Conservation (phyloP, 176 grass and related monocot species). For the Oryza rufipogon region DNA sequence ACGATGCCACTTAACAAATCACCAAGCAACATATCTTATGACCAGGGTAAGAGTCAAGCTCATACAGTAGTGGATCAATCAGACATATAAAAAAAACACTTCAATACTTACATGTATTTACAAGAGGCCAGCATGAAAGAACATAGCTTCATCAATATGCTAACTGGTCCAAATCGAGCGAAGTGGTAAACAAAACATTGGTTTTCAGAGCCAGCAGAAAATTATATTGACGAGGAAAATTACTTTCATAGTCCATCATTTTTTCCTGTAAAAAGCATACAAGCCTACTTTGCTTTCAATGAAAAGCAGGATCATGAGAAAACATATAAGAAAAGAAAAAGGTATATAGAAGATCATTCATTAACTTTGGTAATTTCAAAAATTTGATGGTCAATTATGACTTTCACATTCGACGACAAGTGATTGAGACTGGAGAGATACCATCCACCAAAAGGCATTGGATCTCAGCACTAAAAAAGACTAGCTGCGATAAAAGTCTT, state of each 20-base stretch:
- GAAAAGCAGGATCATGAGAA: too few relatives aligned
- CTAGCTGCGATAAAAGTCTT: neutral
- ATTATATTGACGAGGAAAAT: neutral
- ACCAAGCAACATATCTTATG: neutral
- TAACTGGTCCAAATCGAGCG: neutral
- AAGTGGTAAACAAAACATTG: neutral
- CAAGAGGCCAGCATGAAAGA: neutral
- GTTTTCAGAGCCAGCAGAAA: neutral
- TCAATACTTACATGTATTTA: neutral
- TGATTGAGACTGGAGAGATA: neutral
- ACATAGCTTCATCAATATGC: neutral
- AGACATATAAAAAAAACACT: neutral
- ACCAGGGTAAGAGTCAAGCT: neutral
- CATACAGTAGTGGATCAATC: neutral
- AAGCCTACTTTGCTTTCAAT: too few relatives aligned
- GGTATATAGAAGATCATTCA: neutral
- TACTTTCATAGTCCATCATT: neutral
- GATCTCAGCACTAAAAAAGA: neutral
- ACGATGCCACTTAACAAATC: neutral
- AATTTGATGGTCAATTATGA: neutral
- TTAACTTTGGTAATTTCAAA: neutral
- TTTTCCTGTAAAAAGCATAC: neutral
- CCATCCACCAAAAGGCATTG: conserved; percentile 8
- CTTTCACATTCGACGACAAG: neutral
- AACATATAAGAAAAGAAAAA: neutral